Evolutionary conservation across 768 basidiomycete genomes (phyloP).

Genomic region (Trametes punicea): DNA sequence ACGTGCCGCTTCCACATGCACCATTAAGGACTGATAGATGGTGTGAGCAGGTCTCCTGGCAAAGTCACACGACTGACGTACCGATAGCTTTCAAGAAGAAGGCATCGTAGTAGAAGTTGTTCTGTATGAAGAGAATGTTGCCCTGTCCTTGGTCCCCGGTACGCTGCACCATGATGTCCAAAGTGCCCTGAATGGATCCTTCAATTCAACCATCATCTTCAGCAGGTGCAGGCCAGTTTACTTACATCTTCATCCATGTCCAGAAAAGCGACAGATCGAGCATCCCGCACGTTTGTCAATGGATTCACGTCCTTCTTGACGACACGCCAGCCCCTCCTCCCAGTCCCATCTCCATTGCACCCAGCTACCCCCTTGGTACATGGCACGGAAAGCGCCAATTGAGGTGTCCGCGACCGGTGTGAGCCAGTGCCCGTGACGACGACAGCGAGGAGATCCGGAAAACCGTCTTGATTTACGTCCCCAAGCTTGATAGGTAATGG

Average conservation of each 20-base stretch:
- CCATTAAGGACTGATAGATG: conserved; percentile 75
- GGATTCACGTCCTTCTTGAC: conserved; percentile 55
- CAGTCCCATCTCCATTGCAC: conserved; percentile 47
- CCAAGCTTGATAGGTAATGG: conserved; percentile 81
- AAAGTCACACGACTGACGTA: conserved; percentile 35
- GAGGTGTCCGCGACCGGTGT: conserved; percentile 45
- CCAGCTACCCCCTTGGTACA: conserved; percentile 55
- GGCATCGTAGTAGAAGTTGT: conserved; percentile 97
- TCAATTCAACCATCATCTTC: not conserved
- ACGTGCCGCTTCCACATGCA: conserved; percentile 83
- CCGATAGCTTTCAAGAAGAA: conserved; percentile 98
- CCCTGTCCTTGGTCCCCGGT: conserved; percentile 64
- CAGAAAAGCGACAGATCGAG: conserved; percentile 71
- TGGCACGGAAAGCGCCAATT: conserved; percentile 60
- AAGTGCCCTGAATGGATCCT: conserved; percentile 57
- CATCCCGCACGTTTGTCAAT: conserved; percentile 71
- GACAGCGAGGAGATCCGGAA: conserved; percentile 78
- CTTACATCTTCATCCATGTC: conserved; percentile 96
- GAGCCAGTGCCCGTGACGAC: conserved; percentile 42
- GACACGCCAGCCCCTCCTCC: conserved; percentile 63
- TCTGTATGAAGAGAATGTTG: conserved; percentile 80
- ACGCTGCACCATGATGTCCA: conserved; percentile 91
- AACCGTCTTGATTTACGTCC: conserved; percentile 92
- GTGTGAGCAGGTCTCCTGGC: conserved; percentile 5
- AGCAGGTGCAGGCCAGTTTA: conserved; percentile 7